Conservation (phyloP, 345 rosid genomes). For the Angophora floribunda region DNA sequence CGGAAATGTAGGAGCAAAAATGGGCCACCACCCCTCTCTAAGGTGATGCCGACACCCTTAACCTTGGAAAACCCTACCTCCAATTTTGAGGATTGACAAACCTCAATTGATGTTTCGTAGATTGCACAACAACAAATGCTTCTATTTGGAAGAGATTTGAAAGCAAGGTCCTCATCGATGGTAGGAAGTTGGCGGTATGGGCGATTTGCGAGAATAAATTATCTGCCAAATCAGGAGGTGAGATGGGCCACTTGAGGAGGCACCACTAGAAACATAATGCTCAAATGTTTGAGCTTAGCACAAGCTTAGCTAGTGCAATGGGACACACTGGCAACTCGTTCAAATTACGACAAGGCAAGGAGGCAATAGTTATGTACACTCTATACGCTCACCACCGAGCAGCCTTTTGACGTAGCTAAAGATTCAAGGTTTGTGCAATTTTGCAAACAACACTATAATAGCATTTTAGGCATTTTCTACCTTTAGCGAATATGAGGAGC, state of each 20-base stretch:
- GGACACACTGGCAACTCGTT: rapidly evolving
- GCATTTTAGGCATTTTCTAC: neutral
- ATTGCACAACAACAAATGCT: neutral
- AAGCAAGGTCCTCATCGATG: neutral
- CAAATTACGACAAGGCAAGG: too few relatives aligned
- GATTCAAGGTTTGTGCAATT: too few relatives aligned
- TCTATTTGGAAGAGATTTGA: neutral
- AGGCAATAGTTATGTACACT: too few relatives aligned
- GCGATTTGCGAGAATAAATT: neutral
- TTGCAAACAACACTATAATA: too few relatives aligned
- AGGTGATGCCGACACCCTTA: neutral
- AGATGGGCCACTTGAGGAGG: neutral
- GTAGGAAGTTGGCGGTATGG: neutral
- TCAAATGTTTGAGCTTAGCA: neutral
- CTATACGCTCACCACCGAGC: too few relatives aligned
- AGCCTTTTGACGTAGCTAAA: too few relatives aligned
- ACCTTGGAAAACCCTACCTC: neutral
- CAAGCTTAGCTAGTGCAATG: neutral
- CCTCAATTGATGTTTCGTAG: neutral
- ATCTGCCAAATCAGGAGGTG: neutral
- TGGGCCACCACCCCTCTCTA: neutral
- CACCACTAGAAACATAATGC: neutral
- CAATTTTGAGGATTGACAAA: neutral
- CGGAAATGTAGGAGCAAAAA: neutral
- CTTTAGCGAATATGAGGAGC: rapidly evolving